Percentiles rank a stretch among this genome's conserved stretches.
phyloP scores from a whole-genome alignment of 306 rosid genomes.

The Sicyos edulis region DNA sequence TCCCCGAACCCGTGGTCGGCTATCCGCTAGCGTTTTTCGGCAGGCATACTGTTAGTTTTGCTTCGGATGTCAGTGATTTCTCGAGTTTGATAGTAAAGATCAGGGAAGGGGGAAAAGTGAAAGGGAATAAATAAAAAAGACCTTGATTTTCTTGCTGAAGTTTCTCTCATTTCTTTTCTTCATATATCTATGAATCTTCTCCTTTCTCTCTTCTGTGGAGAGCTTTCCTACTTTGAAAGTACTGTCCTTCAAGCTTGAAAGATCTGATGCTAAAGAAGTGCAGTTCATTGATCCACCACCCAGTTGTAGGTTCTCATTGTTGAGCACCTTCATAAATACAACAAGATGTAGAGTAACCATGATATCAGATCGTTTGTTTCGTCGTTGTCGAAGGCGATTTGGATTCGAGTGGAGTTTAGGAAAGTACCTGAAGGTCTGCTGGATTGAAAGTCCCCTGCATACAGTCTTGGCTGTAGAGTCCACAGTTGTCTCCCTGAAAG shows the following conservation, averaged over 20 bases:
- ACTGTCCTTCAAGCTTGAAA: constrained; percentile 71
- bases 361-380: not conserved
- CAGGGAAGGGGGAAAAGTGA: not conserved
- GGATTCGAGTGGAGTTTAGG: constrained; percentile 1
- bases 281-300: constrained; percentile 54
- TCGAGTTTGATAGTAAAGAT: not conserved
- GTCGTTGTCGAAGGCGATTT: not conserved
- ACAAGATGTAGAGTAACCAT: not conserved
- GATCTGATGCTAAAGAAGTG: constrained; percentile 58
- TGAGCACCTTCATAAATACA: constrained; percentile 42
- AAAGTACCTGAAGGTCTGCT: constrained; percentile 75
- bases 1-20: constrained; percentile 95
- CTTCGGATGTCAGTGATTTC: constrained; percentile 23
- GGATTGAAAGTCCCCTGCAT: constrained; percentile 55
- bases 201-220: constrained; percentile 84
- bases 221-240: constrained; percentile 81
- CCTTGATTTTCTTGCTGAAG: constrained; percentile 99
- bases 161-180: constrained; percentile 91
- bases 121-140: constrained; percentile 15
- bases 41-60: constrained; percentile 75
- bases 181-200: constrained; percentile 92
- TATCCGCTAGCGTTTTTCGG: constrained; percentile 89
- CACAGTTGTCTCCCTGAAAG: constrained; percentile 71
- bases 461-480: constrained; percentile 58
- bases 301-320: constrained; percentile 58